Evolutionary conservation across 2,329 filamentous ascomycete genomes (phyloP).

Genomic region (Claviceps lovelessii): DNA sequence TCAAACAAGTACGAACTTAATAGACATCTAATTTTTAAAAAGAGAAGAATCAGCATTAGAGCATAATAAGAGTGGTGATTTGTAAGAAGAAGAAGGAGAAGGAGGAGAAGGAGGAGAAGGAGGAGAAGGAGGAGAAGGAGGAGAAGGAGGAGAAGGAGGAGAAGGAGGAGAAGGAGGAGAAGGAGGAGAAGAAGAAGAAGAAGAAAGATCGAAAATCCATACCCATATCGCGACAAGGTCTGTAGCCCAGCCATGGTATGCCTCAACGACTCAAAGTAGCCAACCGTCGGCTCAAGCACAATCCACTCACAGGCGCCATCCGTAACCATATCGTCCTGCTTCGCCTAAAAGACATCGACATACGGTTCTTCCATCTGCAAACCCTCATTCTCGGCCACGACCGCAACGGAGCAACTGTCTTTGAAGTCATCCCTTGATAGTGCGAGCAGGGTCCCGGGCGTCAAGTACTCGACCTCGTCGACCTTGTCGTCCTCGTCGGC

Average conservation of each 20-base stretch:
- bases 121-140: constrained; percentile 13
- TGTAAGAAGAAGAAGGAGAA: constrained; percentile 13
- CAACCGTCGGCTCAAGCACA: constrained; percentile 62
- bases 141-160: constrained; percentile 6
- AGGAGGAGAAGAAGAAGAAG: constrained; percentile 6
- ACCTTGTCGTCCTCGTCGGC: constrained; percentile 20
- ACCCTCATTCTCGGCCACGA: constrained; percentile 56
- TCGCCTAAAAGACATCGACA: constrained; percentile 62
- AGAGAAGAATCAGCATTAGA: not conserved
- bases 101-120: too few species aligned
- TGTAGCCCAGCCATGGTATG: constrained; percentile 64
- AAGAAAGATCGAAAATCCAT: constrained; percentile 14
- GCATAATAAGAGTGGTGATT: not conserved
- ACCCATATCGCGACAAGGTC: constrained; percentile 38
- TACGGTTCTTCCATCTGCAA: constrained; percentile 15
- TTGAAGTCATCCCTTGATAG: constrained; percentile 48
- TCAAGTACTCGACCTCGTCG: constrained; percentile 34
- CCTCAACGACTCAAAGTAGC: constrained; percentile 65
- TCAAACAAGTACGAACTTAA: constrained; percentile 47
- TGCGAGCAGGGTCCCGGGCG: constrained; percentile 37
- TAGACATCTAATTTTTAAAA: constrained; percentile 27
- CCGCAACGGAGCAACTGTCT: constrained; percentile 52
- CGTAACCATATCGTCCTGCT: constrained; percentile 43
- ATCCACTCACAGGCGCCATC: constrained; percentile 56
- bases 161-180: constrained; percentile 8